Evolutionary conservation across 805 yeast genomes (phyloP), one percentile per base, ranked within the genome.

Genomic region (Kodamaea sagamina): DNA sequence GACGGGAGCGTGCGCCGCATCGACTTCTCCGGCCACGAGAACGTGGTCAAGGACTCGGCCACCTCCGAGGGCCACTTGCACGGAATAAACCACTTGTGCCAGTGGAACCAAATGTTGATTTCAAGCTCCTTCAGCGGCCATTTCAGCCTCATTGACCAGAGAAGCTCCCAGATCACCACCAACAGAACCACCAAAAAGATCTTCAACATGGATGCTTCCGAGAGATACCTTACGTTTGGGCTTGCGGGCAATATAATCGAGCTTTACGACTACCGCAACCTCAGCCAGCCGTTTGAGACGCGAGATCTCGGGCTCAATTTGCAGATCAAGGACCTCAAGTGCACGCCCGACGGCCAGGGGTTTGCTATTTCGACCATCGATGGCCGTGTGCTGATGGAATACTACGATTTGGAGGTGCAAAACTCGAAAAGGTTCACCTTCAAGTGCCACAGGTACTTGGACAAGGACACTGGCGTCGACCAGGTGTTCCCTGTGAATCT

Each of bases 361-460:
- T 83, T 77, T 58, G 88, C 83, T 0, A 73, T 82, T 24, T 71
- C 88, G 19, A 82, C 92, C 1, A 71, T 88, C n/a, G 95, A 87
- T 53, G 96, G 96, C 0, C 68, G 95, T 21, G 89, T 85, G 1
- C 81, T 89, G 0, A 77, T 88, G 19, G 92, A 87, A 48, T 82
- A 72, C 52, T 77, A 82, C 42, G 78, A 81, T 42, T 74, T 78
- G 3, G 60, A 72, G 3, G 55, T 56, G 3, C 71, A 65, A 45
- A 75, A 65, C 40, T 50, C 61, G 1, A 63, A 68, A 44, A 76
- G 79, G 43, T 89, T 82, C 59, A 92, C 96, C 0, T 89, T 89
- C 70, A 81, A 88, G 54, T 84, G 95, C 47, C 97, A 89, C 60
- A 64, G 95, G 24, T 43, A 49, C 19, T 60, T 69, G 35, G 68